Evolutionary conservation across 306 rosid genomes (phyloP).

Genomic region (Styphnolobium japonicum): DNA sequence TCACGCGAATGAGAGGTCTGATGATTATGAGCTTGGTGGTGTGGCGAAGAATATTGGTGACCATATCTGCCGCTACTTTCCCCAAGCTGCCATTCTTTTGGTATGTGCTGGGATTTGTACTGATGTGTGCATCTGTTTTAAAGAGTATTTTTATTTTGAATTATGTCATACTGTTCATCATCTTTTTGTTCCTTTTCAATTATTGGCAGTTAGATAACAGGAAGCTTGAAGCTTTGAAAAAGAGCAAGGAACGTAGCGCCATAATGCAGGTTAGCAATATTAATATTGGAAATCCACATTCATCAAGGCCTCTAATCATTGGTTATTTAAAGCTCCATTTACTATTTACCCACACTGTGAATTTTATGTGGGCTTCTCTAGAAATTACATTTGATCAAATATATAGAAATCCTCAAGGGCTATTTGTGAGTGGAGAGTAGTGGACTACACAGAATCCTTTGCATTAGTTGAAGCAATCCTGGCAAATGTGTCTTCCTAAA

Average conservation of each 20-base stretch:
- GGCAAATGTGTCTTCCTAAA: too few relatives aligned
- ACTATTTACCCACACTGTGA: background rate
- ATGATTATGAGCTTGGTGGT: slow-evolving; percentile 72
- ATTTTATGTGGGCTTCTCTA: background rate
- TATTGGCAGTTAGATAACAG: slow-evolving; percentile 74
- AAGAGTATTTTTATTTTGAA: background rate
- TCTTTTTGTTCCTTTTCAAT: background rate
- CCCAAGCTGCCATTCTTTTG: slow-evolving; percentile 86
- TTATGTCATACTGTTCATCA: background rate
- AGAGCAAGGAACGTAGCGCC: slow-evolving; percentile 64
- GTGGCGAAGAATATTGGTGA: slow-evolving; percentile 86
- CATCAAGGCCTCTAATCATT: background rate
- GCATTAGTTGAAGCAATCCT: background rate
- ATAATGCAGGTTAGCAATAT: slow-evolving; percentile 67
- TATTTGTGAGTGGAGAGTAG: background rate
- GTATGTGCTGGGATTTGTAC: slow-evolving; percentile 38
- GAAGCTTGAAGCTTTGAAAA: slow-evolving; percentile 73
- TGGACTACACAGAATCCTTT: background rate
- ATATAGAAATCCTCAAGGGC: background rate
- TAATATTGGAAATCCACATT: background rate
- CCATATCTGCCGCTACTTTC: slow-evolving; percentile 80
- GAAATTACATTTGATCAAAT: background rate
- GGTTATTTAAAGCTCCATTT: background rate
- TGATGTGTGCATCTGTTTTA: background rate
- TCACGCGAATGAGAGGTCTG: slow-evolving; percentile 95